A percentile compares a stretch with the other conserved stretches of the same genome.
phyloP scores from a whole-genome alignment of 352 stramenopile genomes.

The Globisporangium echinulatum region DNA sequence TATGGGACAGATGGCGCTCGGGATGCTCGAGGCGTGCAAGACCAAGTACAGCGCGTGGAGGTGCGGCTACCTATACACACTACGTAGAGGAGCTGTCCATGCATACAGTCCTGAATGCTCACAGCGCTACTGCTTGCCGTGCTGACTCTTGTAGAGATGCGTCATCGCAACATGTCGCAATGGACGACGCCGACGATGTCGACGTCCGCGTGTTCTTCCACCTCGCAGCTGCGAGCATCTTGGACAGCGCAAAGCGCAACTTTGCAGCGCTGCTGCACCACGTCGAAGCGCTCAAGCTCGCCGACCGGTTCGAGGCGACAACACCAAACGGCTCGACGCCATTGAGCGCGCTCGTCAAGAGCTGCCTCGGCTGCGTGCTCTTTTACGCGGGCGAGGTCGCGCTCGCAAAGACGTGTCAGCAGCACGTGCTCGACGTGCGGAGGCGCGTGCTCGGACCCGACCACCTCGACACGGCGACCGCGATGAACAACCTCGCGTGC shows the following conservation, averaged over 20 bases:
- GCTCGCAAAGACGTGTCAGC: conserved; percentile 47
- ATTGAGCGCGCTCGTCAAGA: conserved; percentile 27
- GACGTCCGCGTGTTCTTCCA: conserved; percentile 52
- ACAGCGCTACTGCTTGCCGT: neutral
- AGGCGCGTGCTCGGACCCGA: conserved; percentile 21
- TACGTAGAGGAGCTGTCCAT: too few relatives aligned
- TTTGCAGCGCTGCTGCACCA: conserved; percentile 41
- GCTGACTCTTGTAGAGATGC: too few relatives aligned
- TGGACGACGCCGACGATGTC: conserved; percentile 9
- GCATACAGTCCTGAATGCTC: too few relatives aligned
- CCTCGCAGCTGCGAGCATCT: conserved; percentile 40
- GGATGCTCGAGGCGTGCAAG: conserved; percentile 36
- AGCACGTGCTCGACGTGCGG: conserved; percentile 38
- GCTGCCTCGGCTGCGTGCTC: conserved; percentile 43
- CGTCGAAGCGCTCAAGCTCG: conserved; percentile 38
- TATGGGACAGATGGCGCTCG: conserved; percentile 47
- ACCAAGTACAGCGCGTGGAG: conserved; percentile 25
- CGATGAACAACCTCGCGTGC: conserved; percentile 73
- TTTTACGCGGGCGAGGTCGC: conserved; percentile 48
- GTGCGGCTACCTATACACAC: conserved; percentile 7
- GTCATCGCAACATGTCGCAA: neutral
- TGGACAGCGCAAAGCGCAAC: conserved; percentile 49
- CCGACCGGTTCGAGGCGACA: conserved; percentile 17
- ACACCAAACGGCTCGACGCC: conserved; percentile 24
- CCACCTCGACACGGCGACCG: conserved; percentile 55